Conservation (phyloP, 805 yeast species). For the Kazachstania psychrophila region DNA sequence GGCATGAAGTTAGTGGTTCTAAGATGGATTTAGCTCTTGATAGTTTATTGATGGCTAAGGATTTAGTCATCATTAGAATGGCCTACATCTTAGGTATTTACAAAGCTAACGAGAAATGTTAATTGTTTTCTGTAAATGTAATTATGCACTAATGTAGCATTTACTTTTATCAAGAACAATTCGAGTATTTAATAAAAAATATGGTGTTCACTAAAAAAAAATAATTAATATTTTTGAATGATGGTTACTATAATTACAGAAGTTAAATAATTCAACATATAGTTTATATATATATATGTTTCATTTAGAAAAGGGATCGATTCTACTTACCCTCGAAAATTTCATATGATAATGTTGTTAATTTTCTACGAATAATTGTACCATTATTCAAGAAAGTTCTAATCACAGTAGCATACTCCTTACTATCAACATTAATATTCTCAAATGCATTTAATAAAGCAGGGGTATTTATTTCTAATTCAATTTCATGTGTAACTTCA, state of each 20-base stretch:
- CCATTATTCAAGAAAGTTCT: slow-evolving; percentile 54
- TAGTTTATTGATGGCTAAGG: slow-evolving; percentile 87
- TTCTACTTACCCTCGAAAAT: slow-evolving; percentile 32
- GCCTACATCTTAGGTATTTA: slow-evolving; percentile 85
- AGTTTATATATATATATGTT: neutral
- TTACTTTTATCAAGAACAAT: too few relatives aligned
- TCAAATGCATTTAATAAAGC: slow-evolving; percentile 35
- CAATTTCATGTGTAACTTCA: slow-evolving; percentile 36
- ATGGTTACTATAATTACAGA: neutral
- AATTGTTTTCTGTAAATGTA: neutral
- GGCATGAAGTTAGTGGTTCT: slow-evolving; percentile 97
- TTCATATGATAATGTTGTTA: slow-evolving; percentile 27
- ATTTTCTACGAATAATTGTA: slow-evolving; percentile 35
- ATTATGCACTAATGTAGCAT: too few relatives aligned
- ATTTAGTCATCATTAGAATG: slow-evolving; percentile 78
- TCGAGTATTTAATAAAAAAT: too few relatives aligned
- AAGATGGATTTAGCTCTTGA: slow-evolving; percentile 89
- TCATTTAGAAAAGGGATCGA: neutral
- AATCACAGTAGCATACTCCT: slow-evolving; percentile 49
- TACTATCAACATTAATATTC: slow-evolving; percentile 36
- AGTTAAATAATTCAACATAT: slow-evolving; percentile 1
- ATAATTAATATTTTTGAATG: neutral
- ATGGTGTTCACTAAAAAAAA: too few relatives aligned
- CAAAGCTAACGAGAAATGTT: slow-evolving; percentile 27
- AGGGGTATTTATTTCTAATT: slow-evolving; percentile 41